Percentiles rank a stretch among this genome's conserved stretches.
Conservation (phyloP, 768 basidiomycete genomes). For the Lactifluus echinatus region DNA sequence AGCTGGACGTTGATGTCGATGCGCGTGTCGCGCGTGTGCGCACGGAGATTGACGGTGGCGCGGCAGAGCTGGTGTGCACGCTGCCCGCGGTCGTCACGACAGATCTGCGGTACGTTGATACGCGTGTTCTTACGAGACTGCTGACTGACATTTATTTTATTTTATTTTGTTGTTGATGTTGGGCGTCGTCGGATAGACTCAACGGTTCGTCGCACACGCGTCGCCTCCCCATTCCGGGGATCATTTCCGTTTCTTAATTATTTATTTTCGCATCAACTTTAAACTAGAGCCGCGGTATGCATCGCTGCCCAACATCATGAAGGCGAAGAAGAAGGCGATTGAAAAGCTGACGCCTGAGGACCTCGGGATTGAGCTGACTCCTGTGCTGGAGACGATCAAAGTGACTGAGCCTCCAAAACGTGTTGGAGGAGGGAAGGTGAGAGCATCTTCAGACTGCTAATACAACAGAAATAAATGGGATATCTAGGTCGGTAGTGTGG, state of each 20-base stretch:
- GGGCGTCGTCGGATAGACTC: no score
- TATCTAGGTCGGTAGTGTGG: slow-evolving; percentile 68
- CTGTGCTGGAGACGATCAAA: slow-evolving; percentile 76
- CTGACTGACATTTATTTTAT: not conserved
- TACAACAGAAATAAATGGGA: no score
- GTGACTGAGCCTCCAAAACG: slow-evolving; percentile 87
- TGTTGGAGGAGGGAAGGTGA: slow-evolving; percentile 82
- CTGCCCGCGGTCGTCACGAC: slow-evolving; percentile 88
- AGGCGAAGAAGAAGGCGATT: slow-evolving; percentile 98
- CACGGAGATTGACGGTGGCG: slow-evolving; percentile 91
- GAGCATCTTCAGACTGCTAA: no score
- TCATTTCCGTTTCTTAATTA: not conserved
- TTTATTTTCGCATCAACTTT: not conserved
- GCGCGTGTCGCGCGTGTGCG: slow-evolving; percentile 63
- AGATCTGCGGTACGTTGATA: slow-evolving; percentile 65
- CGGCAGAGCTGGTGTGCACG: slow-evolving; percentile 69
- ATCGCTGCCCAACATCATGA: slow-evolving; percentile 96
- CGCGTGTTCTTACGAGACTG: not conserved
- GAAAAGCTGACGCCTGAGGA: slow-evolving; percentile 75
- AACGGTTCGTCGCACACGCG: slow-evolving; percentile 67
- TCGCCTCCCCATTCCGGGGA: no score
- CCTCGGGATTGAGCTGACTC: slow-evolving; percentile 76
- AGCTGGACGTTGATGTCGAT: slow-evolving; percentile 59
- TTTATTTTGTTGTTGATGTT: not conserved
- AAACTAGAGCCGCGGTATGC: slow-evolving; percentile 89